Conservation (phyloP, 2,329 filamentous ascomycete species). For the Aspergillus sp. region DNA sequence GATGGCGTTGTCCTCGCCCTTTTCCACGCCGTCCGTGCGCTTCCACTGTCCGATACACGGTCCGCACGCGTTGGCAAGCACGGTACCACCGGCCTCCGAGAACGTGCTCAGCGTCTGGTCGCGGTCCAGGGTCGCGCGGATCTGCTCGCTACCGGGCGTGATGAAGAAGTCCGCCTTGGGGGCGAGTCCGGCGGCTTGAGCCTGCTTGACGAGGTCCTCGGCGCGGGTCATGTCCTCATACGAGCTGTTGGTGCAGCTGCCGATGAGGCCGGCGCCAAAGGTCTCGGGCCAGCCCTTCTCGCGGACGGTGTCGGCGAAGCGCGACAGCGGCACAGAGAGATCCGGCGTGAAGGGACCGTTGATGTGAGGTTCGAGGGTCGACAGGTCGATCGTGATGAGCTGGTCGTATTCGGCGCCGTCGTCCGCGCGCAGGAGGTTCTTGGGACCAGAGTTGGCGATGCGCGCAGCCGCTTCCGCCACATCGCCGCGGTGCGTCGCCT, state of each 20-base stretch:
- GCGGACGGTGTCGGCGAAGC: constrained; percentile 81
- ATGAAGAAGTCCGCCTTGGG: constrained; percentile 92
- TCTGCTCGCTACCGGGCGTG: constrained; percentile 94
- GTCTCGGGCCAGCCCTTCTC: constrained; percentile 86
- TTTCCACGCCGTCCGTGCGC: constrained; percentile 77
- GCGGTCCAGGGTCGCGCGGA: constrained; percentile 86
- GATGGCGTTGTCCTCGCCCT: constrained; percentile 89
- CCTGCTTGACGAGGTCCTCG: constrained; percentile 89
- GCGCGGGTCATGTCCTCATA: constrained; percentile 98
- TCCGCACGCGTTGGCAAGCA: constrained; percentile 93
- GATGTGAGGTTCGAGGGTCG: constrained; percentile 87
- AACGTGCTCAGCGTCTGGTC: constrained; percentile 86
- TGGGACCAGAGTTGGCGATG: constrained; percentile 58
- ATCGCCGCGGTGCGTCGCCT: constrained; percentile 72
- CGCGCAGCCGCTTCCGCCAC: constrained; percentile 67
- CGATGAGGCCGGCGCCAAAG: constrained; percentile 90
- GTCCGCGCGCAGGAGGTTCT: constrained; percentile 72
- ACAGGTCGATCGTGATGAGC: constrained; percentile 85
- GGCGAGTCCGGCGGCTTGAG: constrained; percentile 81
- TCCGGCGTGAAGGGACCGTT: constrained; percentile 98
- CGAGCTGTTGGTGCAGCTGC: constrained; percentile 97
- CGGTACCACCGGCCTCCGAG: constrained; percentile 76
- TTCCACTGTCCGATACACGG: constrained; percentile 96
- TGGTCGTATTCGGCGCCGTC: constrained; percentile 83
- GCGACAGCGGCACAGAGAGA: constrained; percentile 84